phyloP scores from a whole-genome alignment of 1,139 yeast genomes.

The Saccharomycopsis phalli region DNA sequence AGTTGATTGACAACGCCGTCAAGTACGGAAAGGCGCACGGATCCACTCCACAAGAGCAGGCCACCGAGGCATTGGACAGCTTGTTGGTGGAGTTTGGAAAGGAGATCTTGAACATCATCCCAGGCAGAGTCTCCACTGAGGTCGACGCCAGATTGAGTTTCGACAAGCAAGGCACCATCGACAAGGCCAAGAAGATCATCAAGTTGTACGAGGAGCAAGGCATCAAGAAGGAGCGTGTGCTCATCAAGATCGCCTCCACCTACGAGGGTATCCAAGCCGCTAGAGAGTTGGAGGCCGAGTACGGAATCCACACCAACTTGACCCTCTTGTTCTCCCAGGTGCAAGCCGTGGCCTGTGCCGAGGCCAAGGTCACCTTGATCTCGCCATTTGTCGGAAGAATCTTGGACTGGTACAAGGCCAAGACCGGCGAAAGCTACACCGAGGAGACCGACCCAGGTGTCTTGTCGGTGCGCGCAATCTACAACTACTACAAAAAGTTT shows the following conservation, averaged over 20 bases:
- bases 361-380: slow-evolving; percentile 89
- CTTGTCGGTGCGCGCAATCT: slow-evolving; percentile 73
- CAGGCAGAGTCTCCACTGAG: slow-evolving; percentile 99
- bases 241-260: slow-evolving; percentile 95
- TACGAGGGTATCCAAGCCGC: slow-evolving; percentile 99
- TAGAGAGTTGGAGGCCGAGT: slow-evolving; percentile 80
- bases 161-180: slow-evolving; percentile 85
- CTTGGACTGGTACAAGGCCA: slow-evolving; percentile 96
- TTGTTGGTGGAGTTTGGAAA: slow-evolving; percentile 93
- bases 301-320: slow-evolving; percentile 91
- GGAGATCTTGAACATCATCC: slow-evolving; percentile 88
- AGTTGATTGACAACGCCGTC: slow-evolving; percentile 84
- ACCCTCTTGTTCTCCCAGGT: slow-evolving; percentile 90
- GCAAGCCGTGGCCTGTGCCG: slow-evolving; percentile 99
- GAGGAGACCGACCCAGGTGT: slow-evolving; percentile 94
- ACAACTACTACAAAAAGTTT: slow-evolving; percentile 96
- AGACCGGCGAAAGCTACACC: slow-evolving; percentile 81
- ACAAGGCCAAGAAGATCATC: slow-evolving; percentile 85
- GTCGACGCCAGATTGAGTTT: slow-evolving; percentile 97
- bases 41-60: slow-evolving; percentile 56
- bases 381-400: slow-evolving; percentile 99
- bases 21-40: slow-evolving; percentile 62
- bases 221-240: slow-evolving; percentile 76
- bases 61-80: slow-evolving; percentile 77
- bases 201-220: slow-evolving; percentile 77